phyloP scores from a whole-genome alignment of 495 filamentous ascomycete species.

The Penicillium atrosanguineum region DNA sequence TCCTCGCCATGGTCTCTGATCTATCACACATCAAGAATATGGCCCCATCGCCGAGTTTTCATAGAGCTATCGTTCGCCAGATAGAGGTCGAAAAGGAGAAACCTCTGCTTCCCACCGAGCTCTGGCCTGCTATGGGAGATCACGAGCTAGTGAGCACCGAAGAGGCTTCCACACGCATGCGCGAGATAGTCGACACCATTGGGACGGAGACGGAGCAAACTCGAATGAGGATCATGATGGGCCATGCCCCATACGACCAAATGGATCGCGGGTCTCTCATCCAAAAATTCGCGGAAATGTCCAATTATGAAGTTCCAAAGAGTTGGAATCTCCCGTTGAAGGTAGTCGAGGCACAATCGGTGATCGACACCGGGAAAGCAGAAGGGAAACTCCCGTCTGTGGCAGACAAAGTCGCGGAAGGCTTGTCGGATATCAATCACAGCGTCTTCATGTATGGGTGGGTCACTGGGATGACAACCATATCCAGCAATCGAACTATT shows the following conservation, averaged over 20 bases:
- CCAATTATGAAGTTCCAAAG: slow-evolving; percentile 49
- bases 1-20: slow-evolving; percentile 70
- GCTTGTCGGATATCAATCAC: slow-evolving; percentile 60
- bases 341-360: slow-evolving; percentile 37
- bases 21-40: slow-evolving; percentile 56
- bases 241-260: slow-evolving; percentile 23
- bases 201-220: slow-evolving; percentile 61
- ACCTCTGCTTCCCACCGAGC: slow-evolving; percentile 55
- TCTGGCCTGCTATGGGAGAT: slow-evolving; percentile 60
- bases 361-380: slow-evolving; percentile 27
- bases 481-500: slow-evolving; percentile 64
- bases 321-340: slow-evolving; percentile 52
- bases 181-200: slow-evolving; percentile 64
- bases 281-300: slow-evolving; percentile 44
- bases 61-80: slow-evolving; percentile 58
- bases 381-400: slow-evolving; percentile 36
- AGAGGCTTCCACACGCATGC: slow-evolving; percentile 61
- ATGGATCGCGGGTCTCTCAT: slow-evolving; percentile 31
- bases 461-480: slow-evolving; percentile 56
- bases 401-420: slow-evolving; percentile 36
- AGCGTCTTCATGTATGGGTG: slow-evolving; percentile 71
- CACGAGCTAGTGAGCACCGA: slow-evolving; percentile 58
- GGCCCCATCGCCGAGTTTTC: slow-evolving; percentile 39
- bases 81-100: slow-evolving; percentile 62
- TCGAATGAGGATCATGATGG: slow-evolving; percentile 55